Conservation (phyloP, 1,284 basidiomycete species). For the Ustilago vetiveriae region DNA sequence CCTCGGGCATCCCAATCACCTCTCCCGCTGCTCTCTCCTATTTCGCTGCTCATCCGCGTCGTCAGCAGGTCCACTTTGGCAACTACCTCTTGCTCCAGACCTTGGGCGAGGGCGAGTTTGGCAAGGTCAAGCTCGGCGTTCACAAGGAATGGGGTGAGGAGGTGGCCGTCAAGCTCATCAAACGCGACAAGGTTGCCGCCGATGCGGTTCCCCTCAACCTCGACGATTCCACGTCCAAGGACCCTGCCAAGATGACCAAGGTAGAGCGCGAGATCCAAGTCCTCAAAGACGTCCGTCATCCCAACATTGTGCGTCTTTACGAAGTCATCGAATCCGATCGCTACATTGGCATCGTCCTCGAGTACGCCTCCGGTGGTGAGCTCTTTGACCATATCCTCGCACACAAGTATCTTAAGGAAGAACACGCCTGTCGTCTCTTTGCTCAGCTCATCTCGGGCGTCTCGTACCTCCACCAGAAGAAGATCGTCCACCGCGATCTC, state of each 20-base stretch:
- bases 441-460: slow-evolving; percentile 98
- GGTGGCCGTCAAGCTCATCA: slow-evolving; percentile 98
- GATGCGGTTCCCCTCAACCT: slow-evolving; percentile 66
- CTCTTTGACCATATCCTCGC: slow-evolving; percentile 99
- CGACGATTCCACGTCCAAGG: slow-evolving; percentile 43
- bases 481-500: slow-evolving; percentile 98
- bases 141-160: slow-evolving; percentile 94
- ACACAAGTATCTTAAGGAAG: slow-evolving; percentile 94
- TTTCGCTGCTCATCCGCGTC: slow-evolving; percentile 65
- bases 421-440: slow-evolving; percentile 94
- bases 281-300: slow-evolving; percentile 89
- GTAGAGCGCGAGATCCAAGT: slow-evolving; percentile 98
- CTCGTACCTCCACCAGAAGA: slow-evolving; percentile 98
- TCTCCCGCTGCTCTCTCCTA: slow-evolving; percentile 65
- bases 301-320: slow-evolving; percentile 97
- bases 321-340: slow-evolving; percentile 99
- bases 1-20: slow-evolving; percentile 60
- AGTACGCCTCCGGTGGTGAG: slow-evolving; percentile 95
- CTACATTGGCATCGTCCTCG: slow-evolving; percentile 98
- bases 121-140: slow-evolving; percentile 97
- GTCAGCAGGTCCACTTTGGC: slow-evolving; percentile 67
- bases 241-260: slow-evolving; percentile 82
- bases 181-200: slow-evolving; percentile 89
- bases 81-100: slow-evolving; percentile 66
- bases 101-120: slow-evolving; percentile 92